Evolutionary conservation across 495 filamentous ascomycete species (phyloP), one percentile per base, ranked within the genome.

Genomic region (Tetracladium setigerum): DNA sequence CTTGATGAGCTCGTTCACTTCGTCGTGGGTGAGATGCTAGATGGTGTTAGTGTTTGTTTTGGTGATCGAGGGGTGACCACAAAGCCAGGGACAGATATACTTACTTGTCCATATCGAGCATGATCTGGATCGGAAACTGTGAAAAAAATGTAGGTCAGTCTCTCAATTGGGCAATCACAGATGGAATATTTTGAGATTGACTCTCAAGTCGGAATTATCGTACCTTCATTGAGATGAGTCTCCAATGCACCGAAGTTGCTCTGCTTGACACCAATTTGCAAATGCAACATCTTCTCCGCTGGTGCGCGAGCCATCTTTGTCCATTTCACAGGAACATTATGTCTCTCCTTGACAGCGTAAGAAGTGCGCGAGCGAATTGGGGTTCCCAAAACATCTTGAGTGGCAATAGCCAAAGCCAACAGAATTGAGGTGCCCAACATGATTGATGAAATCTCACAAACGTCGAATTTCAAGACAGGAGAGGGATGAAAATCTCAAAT

Each of bases 211-310:
- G 31, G 6, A 13, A 1, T 16, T n/a, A 13, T 31, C 35, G 34
- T 39, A 79, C 61, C 46, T 70, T 63, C 72, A 75, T 77, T 49
- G 6, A 79, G 60, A 34, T 71, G 66, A 12, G 72, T 70, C 52
- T 76, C 67, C 10, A 68, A 70, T 32, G 63, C 56, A 24, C 72
- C 67, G 17, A 77, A 46, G 37, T 76, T 74, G 17, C 58, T 60
- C 57, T 79, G 76, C 22, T 62, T 67, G 52, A 79, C 49, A 17
- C 70, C 76, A 50, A 79, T 76, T 19, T 71, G 67, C 36, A 79
- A 66, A 5, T 71, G 70, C 4, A 79, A 31, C 54, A 56, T 56
- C 11, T 49, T 34, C 0, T 34, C 41, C 7, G 19, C 60, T 2
- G 72, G 63, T 1, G 76, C 73, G 16, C 68, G 62, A 44, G 65